Evolutionary conservation across 2,329 filamentous ascomycete species (phyloP).

Genomic region (Xylariales sp.): DNA sequence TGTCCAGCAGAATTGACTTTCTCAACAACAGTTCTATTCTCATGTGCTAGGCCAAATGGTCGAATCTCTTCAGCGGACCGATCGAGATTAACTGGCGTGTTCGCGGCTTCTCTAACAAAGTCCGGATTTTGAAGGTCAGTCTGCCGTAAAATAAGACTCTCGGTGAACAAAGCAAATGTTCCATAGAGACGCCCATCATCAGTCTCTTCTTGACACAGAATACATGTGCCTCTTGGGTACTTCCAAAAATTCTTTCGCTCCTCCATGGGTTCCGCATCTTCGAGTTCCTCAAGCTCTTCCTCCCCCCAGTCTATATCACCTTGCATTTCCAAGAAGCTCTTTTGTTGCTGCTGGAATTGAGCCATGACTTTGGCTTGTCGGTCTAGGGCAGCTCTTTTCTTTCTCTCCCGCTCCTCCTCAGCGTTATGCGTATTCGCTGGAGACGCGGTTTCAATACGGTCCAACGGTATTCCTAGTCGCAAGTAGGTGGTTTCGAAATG

Average conservation of each 20-base stretch:
- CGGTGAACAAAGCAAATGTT: slow-evolving; percentile 88
- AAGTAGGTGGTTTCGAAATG: slow-evolving; percentile 77
- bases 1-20: slow-evolving; percentile 81
- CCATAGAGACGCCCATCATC: slow-evolving; percentile 90
- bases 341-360: slow-evolving; percentile 97
- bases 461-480: slow-evolving; percentile 73
- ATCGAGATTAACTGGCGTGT: slow-evolving; percentile 85
- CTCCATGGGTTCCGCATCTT: slow-evolving; percentile 66
- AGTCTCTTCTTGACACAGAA: slow-evolving; percentile 95
- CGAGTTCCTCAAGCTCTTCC: slow-evolving; percentile 79
- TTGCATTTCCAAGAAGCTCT: slow-evolving; percentile 91
- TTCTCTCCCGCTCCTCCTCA: slow-evolving; percentile 80
- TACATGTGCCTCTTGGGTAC: slow-evolving; percentile 92
- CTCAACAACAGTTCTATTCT: slow-evolving; percentile 81
- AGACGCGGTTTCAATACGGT: slow-evolving; percentile 83
- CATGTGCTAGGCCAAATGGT: slow-evolving; percentile 89
- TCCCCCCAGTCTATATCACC: slow-evolving; percentile 90
- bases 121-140: slow-evolving; percentile 86
- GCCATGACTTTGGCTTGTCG: slow-evolving; percentile 96
- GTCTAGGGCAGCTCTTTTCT: slow-evolving; percentile 90
- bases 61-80: slow-evolving; percentile 83
- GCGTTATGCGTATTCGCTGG: slow-evolving; percentile 74
- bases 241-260: slow-evolving; percentile 83
- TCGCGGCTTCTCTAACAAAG: slow-evolving; percentile 83
- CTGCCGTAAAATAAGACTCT: slow-evolving; percentile 87